Evolutionary conservation across 352 stramenopile genomes (phyloP).

Genomic region (Discostella stelligera): DNA sequence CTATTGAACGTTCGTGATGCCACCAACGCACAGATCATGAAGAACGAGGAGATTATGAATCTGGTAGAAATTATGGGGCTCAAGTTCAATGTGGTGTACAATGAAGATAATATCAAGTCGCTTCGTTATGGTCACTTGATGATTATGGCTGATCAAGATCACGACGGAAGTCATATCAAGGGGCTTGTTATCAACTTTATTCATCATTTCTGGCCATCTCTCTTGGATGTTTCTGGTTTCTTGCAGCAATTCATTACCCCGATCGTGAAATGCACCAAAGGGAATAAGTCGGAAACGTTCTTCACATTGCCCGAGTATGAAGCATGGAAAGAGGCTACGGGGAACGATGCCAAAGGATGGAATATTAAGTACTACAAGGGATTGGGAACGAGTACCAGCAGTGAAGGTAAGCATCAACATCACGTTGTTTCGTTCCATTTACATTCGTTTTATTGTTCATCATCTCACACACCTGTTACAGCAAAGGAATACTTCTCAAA

Average conservation of each 20-base stretch:
- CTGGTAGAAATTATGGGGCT: slow-evolving; percentile 94
- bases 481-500: slow-evolving; percentile 98
- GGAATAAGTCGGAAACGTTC: slow-evolving; percentile 87
- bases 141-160: slow-evolving; percentile 99
- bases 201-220: slow-evolving; percentile 96
- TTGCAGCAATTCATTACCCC: slow-evolving; percentile 99
- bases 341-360: slow-evolving; percentile 87
- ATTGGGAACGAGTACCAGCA: slow-evolving; percentile 94
- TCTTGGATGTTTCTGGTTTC: slow-evolving; percentile 93
- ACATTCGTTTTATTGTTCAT: neutral
- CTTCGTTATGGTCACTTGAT: slow-evolving; percentile 98
- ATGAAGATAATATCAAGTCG: slow-evolving; percentile 86
- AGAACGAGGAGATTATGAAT: slow-evolving; percentile 95
- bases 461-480: neutral
- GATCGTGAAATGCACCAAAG: slow-evolving; percentile 95
- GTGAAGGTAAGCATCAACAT: slow-evolving; percentile 65
- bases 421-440: neutral
- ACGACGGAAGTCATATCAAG: slow-evolving; percentile 97
- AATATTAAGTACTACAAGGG: slow-evolving; percentile 99
- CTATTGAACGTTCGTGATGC: slow-evolving; percentile 99
- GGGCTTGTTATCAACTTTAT: slow-evolving; percentile 99
- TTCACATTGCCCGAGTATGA: slow-evolving; percentile 97
- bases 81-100: slow-evolving; percentile 94
- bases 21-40: slow-evolving; percentile 93
- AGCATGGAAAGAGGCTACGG: slow-evolving; percentile 88